Evolutionary conservation across 805 yeast species (phyloP), one percentile per base, ranked within the genome.

Genomic region (Candida glaebosa): DNA sequence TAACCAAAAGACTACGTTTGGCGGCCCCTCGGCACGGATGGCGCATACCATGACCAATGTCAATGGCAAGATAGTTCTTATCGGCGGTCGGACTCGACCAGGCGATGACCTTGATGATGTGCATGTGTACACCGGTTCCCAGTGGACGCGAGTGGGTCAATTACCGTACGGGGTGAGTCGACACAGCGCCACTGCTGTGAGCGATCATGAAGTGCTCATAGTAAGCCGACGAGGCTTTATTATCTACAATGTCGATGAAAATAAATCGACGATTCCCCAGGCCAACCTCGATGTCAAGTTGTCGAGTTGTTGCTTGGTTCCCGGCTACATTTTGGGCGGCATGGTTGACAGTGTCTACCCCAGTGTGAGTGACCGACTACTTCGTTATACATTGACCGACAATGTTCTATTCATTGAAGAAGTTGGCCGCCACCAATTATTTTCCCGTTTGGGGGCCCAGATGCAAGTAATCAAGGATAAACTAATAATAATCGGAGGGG

Each of bases 51-150:
- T 79, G 25, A 69, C 76, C 0, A 40, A 53, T 0, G 30, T 75
- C 1, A 50, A 44, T 2, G 48, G 55, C 10, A 54, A 56, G 1
- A 33, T 64, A 0, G 41, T 82, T 1, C 46, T 83, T 3, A 60
- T 78, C 25, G 95, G 93, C 2, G 95, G 95, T 3, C 70, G 95
- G 45, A 60, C 72, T 2, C 70, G 79, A 1, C 95, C 95, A 0
- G 71, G 74, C 2, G 55, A 58, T 7, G 61, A 67, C 0, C 54
- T 76, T 30, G 41, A 40, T 3, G 73, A 68, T 41, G 59, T 61
- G 0, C 64, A 65, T 55, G 41, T 43, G 22, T 48, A 44, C 10
- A 40, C 40, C 2, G 31, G 16, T 12, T 6, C 5, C 9, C 16
- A 28, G 31, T 83, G 88, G 88, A 39, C 33, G 1, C 41, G 53